Evolutionary conservation across 352 stramenopile genomes (phyloP).

Genomic region (Pythium coloratum): DNA sequence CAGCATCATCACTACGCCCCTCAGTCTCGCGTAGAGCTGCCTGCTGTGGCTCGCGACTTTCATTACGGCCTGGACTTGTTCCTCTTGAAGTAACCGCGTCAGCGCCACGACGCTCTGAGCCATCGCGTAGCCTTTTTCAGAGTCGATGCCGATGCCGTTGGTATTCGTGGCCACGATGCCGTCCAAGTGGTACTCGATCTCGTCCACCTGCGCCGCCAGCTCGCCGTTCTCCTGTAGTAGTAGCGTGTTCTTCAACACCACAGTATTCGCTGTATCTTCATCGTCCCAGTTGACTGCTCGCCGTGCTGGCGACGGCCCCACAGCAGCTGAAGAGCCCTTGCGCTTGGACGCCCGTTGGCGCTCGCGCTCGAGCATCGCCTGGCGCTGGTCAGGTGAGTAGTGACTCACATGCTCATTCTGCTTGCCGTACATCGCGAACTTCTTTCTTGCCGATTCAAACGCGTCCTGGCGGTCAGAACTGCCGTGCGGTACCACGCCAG

Average conservation of each 20-base stretch:
- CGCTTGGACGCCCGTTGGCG: conserved; percentile 14
- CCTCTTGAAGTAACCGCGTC: conserved; percentile 33
- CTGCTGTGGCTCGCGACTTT: conserved; percentile 31
- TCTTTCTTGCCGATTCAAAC: conserved; percentile 31
- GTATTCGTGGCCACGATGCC: conserved; percentile 33
- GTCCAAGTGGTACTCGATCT: conserved; percentile 62
- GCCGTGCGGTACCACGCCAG: not conserved
- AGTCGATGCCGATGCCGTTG: conserved; percentile 1
- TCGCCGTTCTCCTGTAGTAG: conserved; percentile 62
- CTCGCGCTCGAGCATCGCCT: not conserved
- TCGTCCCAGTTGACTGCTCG: conserved; percentile 2
- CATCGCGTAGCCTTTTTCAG: conserved; percentile 16
- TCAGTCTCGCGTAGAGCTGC: conserved; percentile 29
- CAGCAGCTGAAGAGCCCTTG: not conserved
- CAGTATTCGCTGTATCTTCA: not conserved
- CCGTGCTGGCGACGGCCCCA: conserved; percentile 4
- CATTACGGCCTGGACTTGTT: conserved; percentile 36
- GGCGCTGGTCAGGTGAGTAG: conserved; percentile 27
- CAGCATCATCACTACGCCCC: conserved; percentile 34
- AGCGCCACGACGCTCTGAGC: conserved; percentile 44
- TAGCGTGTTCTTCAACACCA: conserved; percentile 46
- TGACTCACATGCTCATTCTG: conserved; percentile 46
- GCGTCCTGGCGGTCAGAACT: conserved; percentile 12
- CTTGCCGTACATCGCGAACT: conserved; percentile 58
- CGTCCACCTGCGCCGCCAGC: conserved; percentile 48